Evolutionary conservation across 192 early-diverging fungal genomes (phyloP), one percentile per base, ranked within the genome.

Genomic region (Rhizoclosmatium sp.): DNA sequence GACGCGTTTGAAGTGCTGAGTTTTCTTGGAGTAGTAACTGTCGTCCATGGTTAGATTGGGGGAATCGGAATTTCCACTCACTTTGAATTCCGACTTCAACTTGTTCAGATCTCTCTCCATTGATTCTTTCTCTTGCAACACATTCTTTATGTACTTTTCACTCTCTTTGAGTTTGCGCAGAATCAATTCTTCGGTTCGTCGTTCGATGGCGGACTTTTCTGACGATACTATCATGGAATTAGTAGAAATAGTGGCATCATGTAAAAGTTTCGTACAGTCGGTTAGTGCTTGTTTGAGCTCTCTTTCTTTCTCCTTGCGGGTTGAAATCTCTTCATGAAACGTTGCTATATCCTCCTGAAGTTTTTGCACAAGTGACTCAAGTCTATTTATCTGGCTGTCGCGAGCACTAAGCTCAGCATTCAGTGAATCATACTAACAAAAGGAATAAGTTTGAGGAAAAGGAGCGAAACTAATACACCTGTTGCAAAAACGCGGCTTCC

Each of bases 281-380:
- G 56, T 62, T 23, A 69, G 54, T 14, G 47, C 46, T 21, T 56
- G 9, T 58, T 71, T 42, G 9, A 79, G 49, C 10, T 70, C 45
- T 47, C 5, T 4, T 70, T 79, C 78, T 1, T 59, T 19, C 12
- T 74, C 69, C 2, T 47, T 62, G 14, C 21, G 68, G 31, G 58
- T 68, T 60, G 69, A 59, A 61, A 79, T 19, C 41, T 79, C 69
- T 7, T 79, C 60, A 2, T 48, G 45, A 44, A 10, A 39, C 2
- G 14, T 41, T 1, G 5, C 0, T 0, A 80, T 4, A 45, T 72
- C 71, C n/a, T 14, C 2, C 47, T 74, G 59, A 41, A 45, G 48
- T 9, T n/a, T 65, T 42, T 62, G 39, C n/a, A 80, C 10, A 19
- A 76, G 21, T 7, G 1, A 19, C 40, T 75, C 14, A 10, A 65